These are phyloP conservation scores for Mycena chlorophos DNA, from an alignment of 768 basidiomycete genomes.

Conservation along the genomic window DNA sequence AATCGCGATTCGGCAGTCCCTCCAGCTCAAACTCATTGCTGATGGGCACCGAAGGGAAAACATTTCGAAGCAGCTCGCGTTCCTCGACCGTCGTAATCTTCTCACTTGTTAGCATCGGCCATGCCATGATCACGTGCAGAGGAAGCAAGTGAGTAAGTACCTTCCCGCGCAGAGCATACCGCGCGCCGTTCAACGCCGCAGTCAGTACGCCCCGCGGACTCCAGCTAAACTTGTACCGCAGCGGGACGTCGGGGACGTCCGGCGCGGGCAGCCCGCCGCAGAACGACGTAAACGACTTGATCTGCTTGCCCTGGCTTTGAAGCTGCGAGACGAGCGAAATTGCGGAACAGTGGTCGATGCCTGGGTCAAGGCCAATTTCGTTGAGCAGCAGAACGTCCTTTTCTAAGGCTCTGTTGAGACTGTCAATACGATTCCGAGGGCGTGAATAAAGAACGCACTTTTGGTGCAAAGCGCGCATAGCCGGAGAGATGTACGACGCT, in stretches of 20 bases:
- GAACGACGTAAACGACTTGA: constrained; percentile 82
- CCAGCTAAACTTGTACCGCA: constrained; percentile 96
- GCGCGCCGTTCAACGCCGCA: constrained; percentile 74
- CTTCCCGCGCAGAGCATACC: constrained; percentile 57
- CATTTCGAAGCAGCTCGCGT: constrained; percentile 44
- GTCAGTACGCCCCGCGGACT: constrained; percentile 82
- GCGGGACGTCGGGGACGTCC: constrained; percentile 60
- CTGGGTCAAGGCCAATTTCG: constrained; percentile 89
- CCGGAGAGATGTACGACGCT: constrained; percentile 84
- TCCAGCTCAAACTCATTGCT: constrained; percentile 66
- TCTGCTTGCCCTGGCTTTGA: constrained; percentile 49
- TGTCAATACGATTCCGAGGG: not conserved
- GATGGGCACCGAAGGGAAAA: constrained; percentile 70
- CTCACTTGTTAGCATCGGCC: not conserved
- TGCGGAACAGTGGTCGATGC: constrained; percentile 87
- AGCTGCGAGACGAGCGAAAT: constrained; percentile 63
- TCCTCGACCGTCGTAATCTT: not conserved
- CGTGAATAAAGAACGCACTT: constrained; percentile 42
- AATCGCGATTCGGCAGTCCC: constrained; percentile 85
- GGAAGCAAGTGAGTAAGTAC: constrained; percentile 41
- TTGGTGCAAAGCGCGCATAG: constrained; percentile 66
- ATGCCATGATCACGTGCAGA: not conserved
- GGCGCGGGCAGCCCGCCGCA: constrained; percentile 91
- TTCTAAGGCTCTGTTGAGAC: constrained; percentile 50
- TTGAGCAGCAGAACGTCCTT: constrained; percentile 76